A percentile compares a stretch with the other conserved stretches of the same genome.
phyloP scores from a whole-genome alignment of 768 basidiomycete species.

The Leccinum disarticulatum region DNA sequence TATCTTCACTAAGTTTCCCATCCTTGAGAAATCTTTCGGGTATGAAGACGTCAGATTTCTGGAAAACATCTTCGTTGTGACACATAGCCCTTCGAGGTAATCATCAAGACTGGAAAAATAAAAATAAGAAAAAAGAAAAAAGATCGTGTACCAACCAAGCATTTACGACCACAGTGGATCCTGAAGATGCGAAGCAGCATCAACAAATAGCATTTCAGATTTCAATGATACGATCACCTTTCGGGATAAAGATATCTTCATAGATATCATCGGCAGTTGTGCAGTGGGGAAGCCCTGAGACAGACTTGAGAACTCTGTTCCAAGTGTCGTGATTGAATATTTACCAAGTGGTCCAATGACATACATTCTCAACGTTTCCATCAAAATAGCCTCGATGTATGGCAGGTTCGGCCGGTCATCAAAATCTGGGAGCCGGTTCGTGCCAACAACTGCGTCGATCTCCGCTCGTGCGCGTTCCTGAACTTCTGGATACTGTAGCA shows the following conservation, averaged over 20 bases:
- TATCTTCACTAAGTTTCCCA: slow-evolving; percentile 9
- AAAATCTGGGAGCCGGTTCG: slow-evolving; percentile 25
- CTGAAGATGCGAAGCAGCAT: slow-evolving; percentile 6
- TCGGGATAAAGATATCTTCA: slow-evolving; percentile 22
- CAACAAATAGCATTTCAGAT: neutral
- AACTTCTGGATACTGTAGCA: slow-evolving; percentile 32
- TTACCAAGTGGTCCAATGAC: slow-evolving; percentile 29
- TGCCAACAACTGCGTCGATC: slow-evolving; percentile 31
- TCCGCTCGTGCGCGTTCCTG: slow-evolving; percentile 33
- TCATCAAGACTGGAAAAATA: neutral
- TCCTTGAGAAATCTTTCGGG: slow-evolving; percentile 32
- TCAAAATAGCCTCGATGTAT: slow-evolving; percentile 31
- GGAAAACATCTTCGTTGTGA: slow-evolving; percentile 13
- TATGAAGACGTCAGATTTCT: slow-evolving; percentile 28
- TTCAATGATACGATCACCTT: slow-evolving; percentile 15
- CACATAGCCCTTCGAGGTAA: slow-evolving; percentile 17
- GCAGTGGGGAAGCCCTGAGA: slow-evolving; percentile 19
- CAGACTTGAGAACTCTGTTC: neutral
- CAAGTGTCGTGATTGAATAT: slow-evolving; percentile 1
- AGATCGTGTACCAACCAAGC: slow-evolving; percentile 14
- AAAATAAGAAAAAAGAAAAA: neutral
- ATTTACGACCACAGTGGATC: slow-evolving; percentile 20
- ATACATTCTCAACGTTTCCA: slow-evolving; percentile 33
- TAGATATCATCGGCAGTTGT: slow-evolving; percentile 22
- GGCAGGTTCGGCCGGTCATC: slow-evolving; percentile 26